A percentile compares a stretch with the other conserved stretches of the same genome.
phyloP scores from a whole-genome alignment of 2,329 filamentous ascomycete species.

The Scedosporium dehoogii region DNA sequence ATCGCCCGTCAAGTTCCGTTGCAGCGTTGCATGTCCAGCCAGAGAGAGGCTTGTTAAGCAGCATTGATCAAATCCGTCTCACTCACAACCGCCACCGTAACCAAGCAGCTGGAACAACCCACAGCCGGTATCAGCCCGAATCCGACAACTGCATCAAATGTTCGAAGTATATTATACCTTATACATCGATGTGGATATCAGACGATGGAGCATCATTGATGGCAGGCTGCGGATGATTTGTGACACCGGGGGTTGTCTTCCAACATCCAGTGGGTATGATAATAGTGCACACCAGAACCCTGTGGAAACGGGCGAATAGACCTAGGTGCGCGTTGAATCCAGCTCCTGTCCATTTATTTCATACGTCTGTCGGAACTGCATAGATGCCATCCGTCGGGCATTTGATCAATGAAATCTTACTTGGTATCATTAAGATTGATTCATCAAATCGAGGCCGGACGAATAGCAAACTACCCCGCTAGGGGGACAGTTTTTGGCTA shows the following conservation, averaged over 20 bases:
- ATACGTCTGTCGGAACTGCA: background rate
- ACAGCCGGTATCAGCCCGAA: background rate
- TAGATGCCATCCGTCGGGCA: background rate
- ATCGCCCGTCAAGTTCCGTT: background rate
- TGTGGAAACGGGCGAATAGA: background rate
- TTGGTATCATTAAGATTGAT: background rate
- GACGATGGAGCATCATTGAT: background rate
- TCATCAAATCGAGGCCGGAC: background rate
- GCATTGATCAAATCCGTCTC: background rate
- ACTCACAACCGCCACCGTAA: background rate
- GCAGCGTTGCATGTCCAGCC: slow-evolving; percentile 2
- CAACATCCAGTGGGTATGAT: no score
- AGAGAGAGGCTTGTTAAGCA: background rate
- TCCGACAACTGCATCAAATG: background rate
- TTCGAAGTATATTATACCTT: background rate
- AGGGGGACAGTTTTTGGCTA: slow-evolving; percentile 1
- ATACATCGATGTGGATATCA: background rate
- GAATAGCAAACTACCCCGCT: slow-evolving; percentile 1
- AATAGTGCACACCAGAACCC: no score
- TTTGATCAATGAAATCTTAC: background rate
- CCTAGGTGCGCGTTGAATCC: background rate
- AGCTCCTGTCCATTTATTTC: background rate
- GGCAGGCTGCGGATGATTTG: no score
- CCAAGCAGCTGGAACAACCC: background rate
- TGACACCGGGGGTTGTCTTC: no score